Base-by-base conservation (phyloP, 2,329 filamentous ascomycete genomes). In the Penicillium sp. region DNA sequence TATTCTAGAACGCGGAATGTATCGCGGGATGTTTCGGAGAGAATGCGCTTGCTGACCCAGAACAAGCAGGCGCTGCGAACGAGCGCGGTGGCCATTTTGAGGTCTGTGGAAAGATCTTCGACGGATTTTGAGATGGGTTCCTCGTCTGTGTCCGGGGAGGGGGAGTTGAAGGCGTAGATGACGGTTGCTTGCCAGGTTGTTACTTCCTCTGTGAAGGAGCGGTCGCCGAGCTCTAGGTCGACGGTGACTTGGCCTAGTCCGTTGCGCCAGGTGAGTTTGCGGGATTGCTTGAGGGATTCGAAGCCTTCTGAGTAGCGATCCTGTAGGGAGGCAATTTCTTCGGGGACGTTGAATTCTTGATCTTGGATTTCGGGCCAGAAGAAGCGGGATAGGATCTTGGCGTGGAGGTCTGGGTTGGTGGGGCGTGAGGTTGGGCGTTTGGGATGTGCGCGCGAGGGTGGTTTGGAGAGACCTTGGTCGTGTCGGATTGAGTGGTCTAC, bases 111-210 rank as follows among this genome's bases (percentile, higher is more conserved):
- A 11, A 87, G 74, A 26, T 82, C 71, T 1, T 61, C 26, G 16
- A 78, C 63, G 1, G 70, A 73, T 59, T 68, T 79, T 3, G 73
- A 72, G 8, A 79, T 64, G 1, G 68, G 59, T 5, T 51, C 49
- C 18, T 58, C 70, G n/a, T 67, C 63, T 1, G 70, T 68, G 7
- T 79, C 75, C 56, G 23, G 26, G 19, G 36, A 7, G 5, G 18
- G 6, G 14, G 39, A 43, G n/a, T 89, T 82, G 69, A 97, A 97
- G 1, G 90, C 88, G 69, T 92, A 87, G 55, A 97, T 91, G 33
- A 97, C 88, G 7, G 88, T 89, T 5, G 92, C 92, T 72, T 96
- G 90, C 80, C 91, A 95, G 1, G 91, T 91, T 52, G 92, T 88
- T 33, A 91, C 86, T 50, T 90, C 82, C 39, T 83, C 81, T 14